A percentile compares a stretch with the other conserved stretches of the same genome.
These are phyloP conservation scores for Clarireedia monteithiana DNA, from an alignment of 2,329 filamentous ascomycete genomes.

Conservation along the genomic window DNA sequence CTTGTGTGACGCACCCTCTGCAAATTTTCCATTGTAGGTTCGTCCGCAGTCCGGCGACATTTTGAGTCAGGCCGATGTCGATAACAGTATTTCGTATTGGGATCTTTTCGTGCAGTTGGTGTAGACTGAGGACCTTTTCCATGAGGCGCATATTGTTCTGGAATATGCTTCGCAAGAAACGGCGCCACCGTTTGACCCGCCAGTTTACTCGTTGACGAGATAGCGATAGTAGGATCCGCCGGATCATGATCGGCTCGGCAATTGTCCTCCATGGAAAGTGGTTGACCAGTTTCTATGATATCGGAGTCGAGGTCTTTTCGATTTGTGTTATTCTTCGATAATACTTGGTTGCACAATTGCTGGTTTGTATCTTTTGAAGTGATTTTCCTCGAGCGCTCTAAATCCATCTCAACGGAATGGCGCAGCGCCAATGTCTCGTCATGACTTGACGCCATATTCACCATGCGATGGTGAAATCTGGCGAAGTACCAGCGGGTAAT, in stretches of 20 bases:
- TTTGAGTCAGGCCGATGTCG: conserved; percentile 90
- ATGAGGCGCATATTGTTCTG: conserved; percentile 75
- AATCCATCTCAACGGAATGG: conserved; percentile 23
- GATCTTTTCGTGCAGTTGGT: conserved; percentile 39
- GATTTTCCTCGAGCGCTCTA: conserved; percentile 10
- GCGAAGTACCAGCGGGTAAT: not conserved
- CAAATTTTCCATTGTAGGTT: conserved; percentile 91
- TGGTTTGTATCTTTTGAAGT: conserved; percentile 10
- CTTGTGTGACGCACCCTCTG: conserved; percentile 58
- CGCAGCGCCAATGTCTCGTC: conserved; percentile 18
- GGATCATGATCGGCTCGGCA: conserved; percentile 19
- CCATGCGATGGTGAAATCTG: conserved; percentile 8
- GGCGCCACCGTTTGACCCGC: conserved; percentile 39
- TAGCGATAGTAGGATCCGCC: conserved; percentile 19
- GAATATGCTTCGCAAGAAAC: conserved; percentile 86
- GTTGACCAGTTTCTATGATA: conserved; percentile 14
- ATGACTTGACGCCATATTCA: conserved; percentile 20
- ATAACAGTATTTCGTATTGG: conserved; percentile 91
- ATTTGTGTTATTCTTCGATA: conserved; percentile 6
- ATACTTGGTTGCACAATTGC: conserved; percentile 13
- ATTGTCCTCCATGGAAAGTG: conserved; percentile 20
- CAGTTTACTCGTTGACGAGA: conserved; percentile 24
- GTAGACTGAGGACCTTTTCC: conserved; percentile 41
- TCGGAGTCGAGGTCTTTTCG: conserved; percentile 7
- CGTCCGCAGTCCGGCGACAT: conserved; percentile 86